Evolutionary conservation across 345 rosid genomes (phyloP).

Genomic region (Sapria himalayana): DNA sequence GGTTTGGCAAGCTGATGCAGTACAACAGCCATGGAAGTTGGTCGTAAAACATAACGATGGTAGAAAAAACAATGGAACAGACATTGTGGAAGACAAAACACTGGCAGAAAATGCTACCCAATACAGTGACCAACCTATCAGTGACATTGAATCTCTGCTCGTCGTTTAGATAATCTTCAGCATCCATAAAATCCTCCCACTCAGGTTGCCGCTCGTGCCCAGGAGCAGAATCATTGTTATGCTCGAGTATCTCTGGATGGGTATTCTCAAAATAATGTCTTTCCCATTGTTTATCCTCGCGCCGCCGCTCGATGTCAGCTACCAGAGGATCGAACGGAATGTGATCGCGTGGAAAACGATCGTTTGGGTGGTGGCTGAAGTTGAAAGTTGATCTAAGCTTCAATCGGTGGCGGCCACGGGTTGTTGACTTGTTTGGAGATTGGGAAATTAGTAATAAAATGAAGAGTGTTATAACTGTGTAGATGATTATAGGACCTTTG

Average conservation of each 20-base stretch:
- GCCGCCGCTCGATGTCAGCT: conserved; percentile 28
- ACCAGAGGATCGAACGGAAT: conserved; percentile 27
- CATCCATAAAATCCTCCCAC: conserved; percentile 86
- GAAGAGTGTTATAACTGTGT: conserved; percentile 9
- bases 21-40: too few species aligned
- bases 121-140: conserved; percentile 22
- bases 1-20: too few species aligned
- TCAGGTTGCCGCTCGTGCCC: conserved; percentile 70
- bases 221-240: conserved; percentile 19
- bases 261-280: conserved; percentile 34
- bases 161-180: conserved; percentile 80
- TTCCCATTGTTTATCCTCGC: conserved; percentile 78
- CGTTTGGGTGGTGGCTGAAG: conserved; percentile 1
- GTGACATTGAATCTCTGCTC: conserved; percentile 77
- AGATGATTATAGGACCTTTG: conserved; percentile 9
- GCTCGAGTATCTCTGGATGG: conserved; percentile 27
- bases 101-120: too few species aligned
- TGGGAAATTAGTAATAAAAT: conserved; percentile 11
- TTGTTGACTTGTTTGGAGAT: conserved; percentile 6
- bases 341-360: conserved; percentile 15
- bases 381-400: conserved; percentile 13
- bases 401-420: conserved; percentile 12
- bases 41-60: too few species aligned
- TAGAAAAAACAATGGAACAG: too few species aligned
- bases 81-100: too few species aligned